Conservation (phyloP, 371 early-diverging fungal genomes). For the Mortierella sp. region DNA sequence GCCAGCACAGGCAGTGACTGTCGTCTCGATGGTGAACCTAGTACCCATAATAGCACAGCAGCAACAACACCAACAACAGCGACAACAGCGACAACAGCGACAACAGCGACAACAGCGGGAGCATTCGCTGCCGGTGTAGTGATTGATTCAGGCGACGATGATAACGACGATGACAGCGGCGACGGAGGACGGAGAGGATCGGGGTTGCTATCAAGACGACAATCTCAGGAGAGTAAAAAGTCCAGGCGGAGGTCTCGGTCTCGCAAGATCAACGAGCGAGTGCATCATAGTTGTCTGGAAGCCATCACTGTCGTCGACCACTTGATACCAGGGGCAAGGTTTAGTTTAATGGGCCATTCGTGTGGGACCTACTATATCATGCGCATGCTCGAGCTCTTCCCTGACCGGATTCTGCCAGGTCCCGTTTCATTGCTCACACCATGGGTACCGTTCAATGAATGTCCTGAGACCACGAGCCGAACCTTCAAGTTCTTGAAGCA, state of each 20-base stretch:
- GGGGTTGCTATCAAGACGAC: not conserved
- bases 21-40: not conserved
- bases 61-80: too few relatives aligned
- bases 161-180: not conserved
- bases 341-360: conserved; percentile 49
- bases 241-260: not conserved
- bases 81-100: not conserved
- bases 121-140: not conserved
- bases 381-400: conserved; percentile 31
- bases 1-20: not conserved
- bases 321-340: conserved; percentile 27
- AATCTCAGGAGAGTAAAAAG: not conserved
- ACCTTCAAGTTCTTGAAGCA: conserved; percentile 49
- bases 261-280: conserved; percentile 25
- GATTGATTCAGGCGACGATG: not conserved
- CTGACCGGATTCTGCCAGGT: conserved; percentile 27
- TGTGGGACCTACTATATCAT: conserved; percentile 51
- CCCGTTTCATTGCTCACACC: conserved; percentile 43
- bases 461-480: conserved; percentile 43
- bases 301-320: conserved; percentile 32
- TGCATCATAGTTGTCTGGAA: conserved; percentile 34
- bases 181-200: not conserved
- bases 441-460: conserved; percentile 53
- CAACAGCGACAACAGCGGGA: not conserved
- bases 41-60: not conserved